These are phyloP conservation scores for Saccharum officinarum DNA, from an alignment of 176 grass and related monocot genomes.

Conservation along the genomic window DNA sequence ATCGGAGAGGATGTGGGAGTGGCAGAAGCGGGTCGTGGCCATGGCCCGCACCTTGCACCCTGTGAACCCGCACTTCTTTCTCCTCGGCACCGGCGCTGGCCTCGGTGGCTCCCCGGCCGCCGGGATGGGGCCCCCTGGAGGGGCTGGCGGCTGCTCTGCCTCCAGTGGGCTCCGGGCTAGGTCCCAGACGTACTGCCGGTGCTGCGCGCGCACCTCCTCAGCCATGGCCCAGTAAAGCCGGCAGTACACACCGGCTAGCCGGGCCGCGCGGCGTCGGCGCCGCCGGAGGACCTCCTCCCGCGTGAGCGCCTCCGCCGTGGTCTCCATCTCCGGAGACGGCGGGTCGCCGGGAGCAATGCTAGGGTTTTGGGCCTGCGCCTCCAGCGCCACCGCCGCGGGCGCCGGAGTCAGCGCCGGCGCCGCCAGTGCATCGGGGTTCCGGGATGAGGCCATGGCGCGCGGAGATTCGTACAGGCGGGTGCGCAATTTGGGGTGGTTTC, in stretches of 20 bases:
- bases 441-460: slow-evolving; percentile 22
- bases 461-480: neutral
- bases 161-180: slow-evolving; percentile 69
- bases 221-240: slow-evolving; percentile 69
- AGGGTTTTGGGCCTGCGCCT: slow-evolving; percentile 16
- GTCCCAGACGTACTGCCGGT: slow-evolving; percentile 80
- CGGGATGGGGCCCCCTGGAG: neutral
- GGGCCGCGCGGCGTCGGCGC: slow-evolving; percentile 41
- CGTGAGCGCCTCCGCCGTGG: slow-evolving; percentile 61
- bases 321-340: slow-evolving; percentile 42
- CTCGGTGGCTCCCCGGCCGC: slow-evolving; percentile 8
- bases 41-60: slow-evolving; percentile 92
- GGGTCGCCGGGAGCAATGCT: slow-evolving; percentile 6
- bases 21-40: slow-evolving; percentile 75
- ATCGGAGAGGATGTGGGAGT: slow-evolving; percentile 80
- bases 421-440: slow-evolving; percentile 14
- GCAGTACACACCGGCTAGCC: slow-evolving; percentile 51
- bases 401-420: neutral
- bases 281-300: slow-evolving; percentile 84
- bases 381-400: neutral
- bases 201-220: slow-evolving; percentile 73
- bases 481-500: neutral
- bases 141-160: slow-evolving; percentile 23
- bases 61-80: slow-evolving; percentile 77
- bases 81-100: slow-evolving; percentile 31